phyloP scores from a whole-genome alignment of 2,329 filamentous ascomycete genomes.

The Fusarium longipes region DNA sequence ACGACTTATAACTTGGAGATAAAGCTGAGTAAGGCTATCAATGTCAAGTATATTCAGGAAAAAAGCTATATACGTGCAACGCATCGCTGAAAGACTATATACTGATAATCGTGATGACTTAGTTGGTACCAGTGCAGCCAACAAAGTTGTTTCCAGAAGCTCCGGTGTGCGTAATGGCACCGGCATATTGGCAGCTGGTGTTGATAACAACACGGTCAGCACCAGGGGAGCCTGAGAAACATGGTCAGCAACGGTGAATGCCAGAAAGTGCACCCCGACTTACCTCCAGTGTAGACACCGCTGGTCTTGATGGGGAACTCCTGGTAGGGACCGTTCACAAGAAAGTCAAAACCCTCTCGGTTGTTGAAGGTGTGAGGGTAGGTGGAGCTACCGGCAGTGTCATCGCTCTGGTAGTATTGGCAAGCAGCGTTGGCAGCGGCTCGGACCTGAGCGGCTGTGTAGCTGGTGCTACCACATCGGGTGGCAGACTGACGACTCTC shows the following conservation, averaged over 20 bases:
- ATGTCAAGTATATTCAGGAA: neutral
- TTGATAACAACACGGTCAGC: constrained; percentile 73
- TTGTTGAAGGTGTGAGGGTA: constrained; percentile 57
- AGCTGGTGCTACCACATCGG: constrained; percentile 48
- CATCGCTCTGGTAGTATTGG: constrained; percentile 35
- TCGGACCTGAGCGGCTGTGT: constrained; percentile 45
- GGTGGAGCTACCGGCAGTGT: constrained; percentile 45
- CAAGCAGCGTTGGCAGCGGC: constrained; percentile 48
- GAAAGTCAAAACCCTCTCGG: constrained; percentile 53
- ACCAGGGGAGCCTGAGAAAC: constrained; percentile 60
- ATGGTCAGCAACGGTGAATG: neutral
- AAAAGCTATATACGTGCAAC: constrained; percentile 7
- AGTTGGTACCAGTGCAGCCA: constrained; percentile 58
- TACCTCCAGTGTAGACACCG: constrained; percentile 53
- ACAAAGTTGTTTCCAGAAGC: constrained; percentile 76
- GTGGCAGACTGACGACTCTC: constrained; percentile 42
- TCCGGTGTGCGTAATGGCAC: constrained; percentile 76
- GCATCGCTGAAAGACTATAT: neutral
- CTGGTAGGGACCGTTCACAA: constrained; percentile 51
- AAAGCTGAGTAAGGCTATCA: neutral
- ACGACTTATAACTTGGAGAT: neutral
- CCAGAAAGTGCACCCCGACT: neutral
- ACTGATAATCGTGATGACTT: fast-evolving
- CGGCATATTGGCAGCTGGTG: constrained; percentile 68
- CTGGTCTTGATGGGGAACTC: constrained; percentile 53